phyloP scores from a whole-genome alignment of 257 asterid species.

The Mitragyna speciosa region DNA sequence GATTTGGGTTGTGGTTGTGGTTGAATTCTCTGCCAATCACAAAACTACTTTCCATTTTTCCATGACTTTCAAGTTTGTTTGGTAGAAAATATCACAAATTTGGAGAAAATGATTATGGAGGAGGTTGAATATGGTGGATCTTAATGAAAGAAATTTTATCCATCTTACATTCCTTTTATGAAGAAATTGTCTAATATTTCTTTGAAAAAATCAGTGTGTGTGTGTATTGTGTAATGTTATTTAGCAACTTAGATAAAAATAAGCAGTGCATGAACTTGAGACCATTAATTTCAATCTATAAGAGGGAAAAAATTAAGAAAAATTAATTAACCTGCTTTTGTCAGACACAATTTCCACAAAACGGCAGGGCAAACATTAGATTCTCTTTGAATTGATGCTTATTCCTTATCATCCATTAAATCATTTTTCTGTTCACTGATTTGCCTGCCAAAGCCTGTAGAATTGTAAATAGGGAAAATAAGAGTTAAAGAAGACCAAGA shows the following conservation, averaged over 20 bases:
- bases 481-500: not conserved
- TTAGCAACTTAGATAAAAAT: not conserved
- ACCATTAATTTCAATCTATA: not conserved
- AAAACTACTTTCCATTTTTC: too few relatives aligned
- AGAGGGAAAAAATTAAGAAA: not conserved
- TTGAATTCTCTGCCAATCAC: not conserved
- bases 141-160: not conserved
- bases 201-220: not conserved
- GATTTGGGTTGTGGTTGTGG: not conserved
- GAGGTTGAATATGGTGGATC: not conserved
- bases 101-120: not conserved
- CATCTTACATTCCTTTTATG: not conserved
- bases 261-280: not conserved
- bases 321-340: not conserved
- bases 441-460: too few relatives aligned
- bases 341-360: not conserved
- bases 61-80: not conserved
- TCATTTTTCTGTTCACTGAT: not conserved
- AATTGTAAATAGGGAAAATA: too few relatives aligned
- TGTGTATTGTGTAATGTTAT: not conserved
- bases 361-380: not conserved
- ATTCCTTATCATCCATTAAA: not conserved
- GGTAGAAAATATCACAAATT: constrained; percentile 2
- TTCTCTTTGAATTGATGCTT: not conserved
- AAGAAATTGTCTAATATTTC: not conserved